phyloP scores from a whole-genome alignment of 257 asterid genomes.

The Primulina huaijiensis region DNA sequence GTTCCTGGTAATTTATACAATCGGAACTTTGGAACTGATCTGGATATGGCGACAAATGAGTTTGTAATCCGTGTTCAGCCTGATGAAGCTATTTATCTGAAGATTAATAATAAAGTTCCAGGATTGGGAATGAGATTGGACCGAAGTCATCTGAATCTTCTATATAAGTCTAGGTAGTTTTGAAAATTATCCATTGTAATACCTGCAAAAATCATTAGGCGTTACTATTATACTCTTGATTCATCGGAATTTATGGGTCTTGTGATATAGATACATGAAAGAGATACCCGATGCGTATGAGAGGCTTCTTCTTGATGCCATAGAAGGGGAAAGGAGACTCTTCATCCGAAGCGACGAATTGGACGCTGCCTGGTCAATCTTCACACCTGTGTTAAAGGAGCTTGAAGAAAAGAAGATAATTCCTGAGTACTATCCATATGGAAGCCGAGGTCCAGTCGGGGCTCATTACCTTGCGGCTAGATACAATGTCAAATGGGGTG shows the following conservation, averaged over 20 bases:
- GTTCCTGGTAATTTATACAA: constrained; percentile 92
- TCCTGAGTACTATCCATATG: constrained; percentile 91
- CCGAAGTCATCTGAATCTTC: constrained; percentile 87
- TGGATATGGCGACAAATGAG: constrained; percentile 89
- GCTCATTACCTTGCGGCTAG: constrained; percentile 92
- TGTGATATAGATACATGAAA: constrained; percentile 58
- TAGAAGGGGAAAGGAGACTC: constrained; percentile 94
- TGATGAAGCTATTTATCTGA: constrained; percentile 82
- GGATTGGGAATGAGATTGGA: constrained; percentile 93
- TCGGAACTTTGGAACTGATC: constrained; percentile 62
- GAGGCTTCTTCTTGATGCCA: constrained; percentile 85
- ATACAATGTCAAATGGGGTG: constrained; percentile 93
- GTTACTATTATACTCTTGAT: background rate
- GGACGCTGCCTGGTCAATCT: constrained; percentile 95
- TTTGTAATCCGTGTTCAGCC: constrained; percentile 98
- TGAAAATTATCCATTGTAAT: background rate
- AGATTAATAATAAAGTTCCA: constrained; percentile 93
- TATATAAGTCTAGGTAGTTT: constrained; percentile 80
- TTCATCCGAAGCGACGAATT: constrained; percentile 92
- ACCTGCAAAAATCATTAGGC: background rate
- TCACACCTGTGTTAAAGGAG: constrained; percentile 82
- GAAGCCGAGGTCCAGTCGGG: constrained; percentile 94
- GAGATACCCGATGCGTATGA: constrained; percentile 99
- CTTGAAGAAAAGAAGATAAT: constrained; percentile 61
- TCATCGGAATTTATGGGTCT: constrained; percentile 2